Evolutionary conservation across 176 grass and related monocot genomes (phyloP), one percentile per base, ranked within the genome.

Genomic region (Avena sativa): DNA sequence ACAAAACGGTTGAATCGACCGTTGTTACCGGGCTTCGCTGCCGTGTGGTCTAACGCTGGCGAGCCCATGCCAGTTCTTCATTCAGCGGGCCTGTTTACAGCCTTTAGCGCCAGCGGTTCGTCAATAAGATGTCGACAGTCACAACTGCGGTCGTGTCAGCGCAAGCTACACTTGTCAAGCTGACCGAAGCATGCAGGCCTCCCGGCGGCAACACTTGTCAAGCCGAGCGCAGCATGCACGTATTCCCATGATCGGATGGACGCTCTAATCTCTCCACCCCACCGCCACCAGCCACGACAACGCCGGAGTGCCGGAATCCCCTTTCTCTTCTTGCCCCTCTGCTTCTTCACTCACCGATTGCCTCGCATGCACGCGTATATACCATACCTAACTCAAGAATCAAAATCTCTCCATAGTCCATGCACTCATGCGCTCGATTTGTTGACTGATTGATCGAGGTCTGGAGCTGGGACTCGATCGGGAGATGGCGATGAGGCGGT

Each of bases 301-400:
- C 74, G 50, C 74, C 74, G 49, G 74, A 76, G 49, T 76, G 26
- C 50, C 74, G 74, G 74, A 53, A 76, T 55, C 50, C 74, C 74
- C 74, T 55, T 76, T 30, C 72, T 70, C 67, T 71, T 46, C 38
- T 23, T 11, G 5, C 8, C 16, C 34, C 15, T 43, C 2, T 9
- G 44, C 44, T 46, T 20, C 9, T n/a, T 8, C 34, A 19, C 59
- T 17, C 38, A 40, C 38, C 38, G 38, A 3, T 40, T 40, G 38
- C 38, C 38, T 7, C 40, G 5, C 12, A 66, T 66, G 13, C 63
- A 66, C 3, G 60, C 12, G 51, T 16, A 28, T 5, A 9, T 14
- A 30, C n/a, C 62, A 65, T 1, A 5, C 20, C 0, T 2, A 48
- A 17, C 4, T 51, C 21, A 49, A 51, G 7, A 51, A 51, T 28